Conservation (phyloP, 73 alveolate genomes). For the Effrenium voratum region DNA sequence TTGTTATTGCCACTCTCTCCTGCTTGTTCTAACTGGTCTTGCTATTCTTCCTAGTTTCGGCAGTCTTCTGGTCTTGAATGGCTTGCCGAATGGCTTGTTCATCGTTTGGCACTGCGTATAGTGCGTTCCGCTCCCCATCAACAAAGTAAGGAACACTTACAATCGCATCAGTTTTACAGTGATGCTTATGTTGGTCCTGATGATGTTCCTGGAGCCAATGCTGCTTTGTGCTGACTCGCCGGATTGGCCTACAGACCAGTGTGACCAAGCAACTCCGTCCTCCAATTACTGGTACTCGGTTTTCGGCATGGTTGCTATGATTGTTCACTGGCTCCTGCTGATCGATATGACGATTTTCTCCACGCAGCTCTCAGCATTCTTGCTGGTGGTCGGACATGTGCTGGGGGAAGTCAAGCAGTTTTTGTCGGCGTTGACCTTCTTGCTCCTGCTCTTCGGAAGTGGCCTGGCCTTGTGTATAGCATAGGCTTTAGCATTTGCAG, state of each 20-base stretch:
- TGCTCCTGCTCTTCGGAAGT: constrained; percentile 88
- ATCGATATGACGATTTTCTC: constrained; percentile 91
- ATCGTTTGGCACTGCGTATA: not conserved
- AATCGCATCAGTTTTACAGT: constrained; percentile 78
- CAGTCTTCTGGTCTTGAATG: no score
- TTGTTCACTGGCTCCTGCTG: constrained; percentile 87
- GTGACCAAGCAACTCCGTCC: constrained; percentile 1
- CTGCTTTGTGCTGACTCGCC: constrained; percentile 61
- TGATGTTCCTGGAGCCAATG: constrained; percentile 89
- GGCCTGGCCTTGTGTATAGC: no score
- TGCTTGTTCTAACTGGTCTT: no score
- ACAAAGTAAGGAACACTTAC: constrained; percentile 65
- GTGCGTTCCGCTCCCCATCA: not conserved
- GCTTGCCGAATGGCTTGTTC: no score
- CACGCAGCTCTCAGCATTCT: constrained; percentile 83
- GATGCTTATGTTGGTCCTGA: constrained; percentile 84
- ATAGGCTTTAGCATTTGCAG: no score
- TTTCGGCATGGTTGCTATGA: constrained; percentile 66
- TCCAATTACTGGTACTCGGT: constrained; percentile 71
- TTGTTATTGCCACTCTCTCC: no score
- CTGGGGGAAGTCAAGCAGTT: constrained; percentile 91
- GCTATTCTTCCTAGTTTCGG: no score
- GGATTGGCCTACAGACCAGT: constrained; percentile 75
- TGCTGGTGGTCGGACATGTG: constrained; percentile 90
- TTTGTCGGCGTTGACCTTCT: constrained; percentile 75